Base-by-base conservation (phyloP, 2,329 filamentous ascomycete genomes). In the Basipetospora sp. region DNA sequence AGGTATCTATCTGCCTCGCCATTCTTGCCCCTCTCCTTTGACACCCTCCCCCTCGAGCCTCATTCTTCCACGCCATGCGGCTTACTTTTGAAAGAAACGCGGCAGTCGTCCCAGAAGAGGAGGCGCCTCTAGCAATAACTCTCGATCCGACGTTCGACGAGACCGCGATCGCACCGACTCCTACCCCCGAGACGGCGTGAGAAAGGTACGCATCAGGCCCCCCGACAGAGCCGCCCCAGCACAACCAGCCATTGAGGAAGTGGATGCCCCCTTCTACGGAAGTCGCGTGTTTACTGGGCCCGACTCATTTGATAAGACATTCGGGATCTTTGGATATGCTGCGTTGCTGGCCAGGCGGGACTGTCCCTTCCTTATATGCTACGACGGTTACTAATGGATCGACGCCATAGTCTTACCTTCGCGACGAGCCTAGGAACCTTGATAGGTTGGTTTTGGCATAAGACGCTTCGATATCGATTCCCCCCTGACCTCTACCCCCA, bases 171-270 rank as follows among this genome's bases (percentile, higher is more conserved):
- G 58, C 39, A 55, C 54, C 29, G 58, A 64, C 27, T 54, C 60
- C 33, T 78, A 71, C 50, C 80, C 81, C 53, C 79, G 82, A 62
- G 83, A 90, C 63, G 83, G 83, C 62, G 73, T 88, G 57, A 87
- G 79, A 86, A 92, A 92, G 85, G 85, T 88, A 58, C 32, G 53
- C 42, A 28, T 35, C 34, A 15, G 18, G 27, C 17, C 15, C n/a
- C 11, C 27, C 22, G 22, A 27, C 17, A 8, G 19, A 16, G 15
- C 11, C n/a, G n/a, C 19, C 32, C 18, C 20, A 14, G 13, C 20
- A n/a, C 32, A 25, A 15, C 32, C 13, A 32, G 22, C 30, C 14
- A 2, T 14, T 26, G 11, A 17, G 27, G 34, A 34, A 43, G 37
- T 42, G 42, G 39, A 32, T 34, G 36, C 38, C 18, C 30, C 37